Percentiles rank a stretch among this genome's conserved stretches.
These are phyloP conservation scores for Styphnolobium japonicum DNA, from an alignment of 306 rosid species.

Conservation along the genomic window DNA sequence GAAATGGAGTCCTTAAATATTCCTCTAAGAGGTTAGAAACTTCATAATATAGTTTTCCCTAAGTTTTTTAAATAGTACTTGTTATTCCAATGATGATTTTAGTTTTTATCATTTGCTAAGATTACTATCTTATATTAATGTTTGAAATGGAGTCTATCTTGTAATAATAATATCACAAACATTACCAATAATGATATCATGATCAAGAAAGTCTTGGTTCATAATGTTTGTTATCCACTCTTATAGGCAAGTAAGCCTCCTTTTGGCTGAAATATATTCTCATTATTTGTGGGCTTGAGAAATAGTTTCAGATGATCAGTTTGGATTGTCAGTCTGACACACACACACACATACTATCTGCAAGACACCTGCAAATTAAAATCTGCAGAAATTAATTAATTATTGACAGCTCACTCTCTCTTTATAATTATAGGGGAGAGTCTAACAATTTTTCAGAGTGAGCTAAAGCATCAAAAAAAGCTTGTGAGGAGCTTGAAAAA, in stretches of 20 bases:
- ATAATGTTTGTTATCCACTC: not conserved
- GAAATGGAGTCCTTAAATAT: conserved; percentile 74
- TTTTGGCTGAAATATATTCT: not conserved
- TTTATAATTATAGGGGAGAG: conserved; percentile 74
- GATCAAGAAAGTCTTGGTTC: not conserved
- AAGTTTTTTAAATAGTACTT: not conserved
- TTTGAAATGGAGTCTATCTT: not conserved
- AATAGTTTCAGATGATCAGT: conserved; percentile 1
- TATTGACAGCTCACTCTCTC: conserved; percentile 28
- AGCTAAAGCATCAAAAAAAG: conserved; percentile 80
- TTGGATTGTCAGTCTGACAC: conserved; percentile 2
- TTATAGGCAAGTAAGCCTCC: not conserved
- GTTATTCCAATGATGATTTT: not conserved
- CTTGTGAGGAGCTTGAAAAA: conserved; percentile 77
- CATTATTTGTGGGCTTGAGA: not conserved
- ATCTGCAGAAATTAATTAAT: conserved; percentile 18
- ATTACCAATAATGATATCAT: not conserved
- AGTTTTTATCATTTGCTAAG: not conserved
- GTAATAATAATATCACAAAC: not conserved
- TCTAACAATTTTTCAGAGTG: conserved; percentile 66
- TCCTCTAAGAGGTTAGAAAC: conserved; percentile 70
- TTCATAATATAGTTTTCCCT: not conserved
- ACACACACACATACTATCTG: not conserved
- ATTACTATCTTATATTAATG: not conserved
- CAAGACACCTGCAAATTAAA: not conserved